Percentiles rank a stretch among this genome's conserved stretches.
Evolutionary conservation across 768 basidiomycete genomes (phyloP).

Genomic region (Tulasnella sp.): DNA sequence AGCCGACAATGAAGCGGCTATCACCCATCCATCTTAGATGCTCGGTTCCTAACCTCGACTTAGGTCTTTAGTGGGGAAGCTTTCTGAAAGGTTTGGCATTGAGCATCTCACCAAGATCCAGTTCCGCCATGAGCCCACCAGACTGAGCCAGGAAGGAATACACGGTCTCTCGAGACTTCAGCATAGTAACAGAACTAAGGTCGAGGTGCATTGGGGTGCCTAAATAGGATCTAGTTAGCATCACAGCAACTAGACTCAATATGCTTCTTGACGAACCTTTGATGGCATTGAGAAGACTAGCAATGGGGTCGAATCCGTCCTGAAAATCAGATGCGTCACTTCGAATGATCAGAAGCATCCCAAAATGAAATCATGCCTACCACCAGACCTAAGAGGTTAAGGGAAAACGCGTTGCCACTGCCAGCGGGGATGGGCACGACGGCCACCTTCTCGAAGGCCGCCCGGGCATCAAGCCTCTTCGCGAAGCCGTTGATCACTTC

Average conservation of each 20-base stretch:
- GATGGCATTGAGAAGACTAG: constrained; percentile 67
- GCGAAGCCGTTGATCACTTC: constrained; percentile 81
- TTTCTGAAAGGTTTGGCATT: background rate
- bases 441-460: constrained; percentile 54
- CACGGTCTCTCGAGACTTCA: constrained; percentile 39
- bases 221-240: constrained; percentile 27
- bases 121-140: constrained; percentile 75
- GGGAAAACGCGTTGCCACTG: constrained; percentile 66
- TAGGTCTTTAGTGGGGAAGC: background rate
- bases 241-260: background rate
- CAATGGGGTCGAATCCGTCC: constrained; percentile 63
- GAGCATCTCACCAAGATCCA: constrained; percentile 50
- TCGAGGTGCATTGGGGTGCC: constrained; percentile 70
- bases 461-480: constrained; percentile 48
- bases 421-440: constrained; percentile 75
- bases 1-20: constrained; percentile 65
- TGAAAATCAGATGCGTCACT: constrained; percentile 27
- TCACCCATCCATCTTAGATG: constrained; percentile 82
- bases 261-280: constrained; percentile 48
- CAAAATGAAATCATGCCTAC: constrained; percentile 32
- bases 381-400: constrained; percentile 66
- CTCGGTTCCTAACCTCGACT: constrained; percentile 47
- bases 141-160: constrained; percentile 81
- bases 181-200: constrained; percentile 67
- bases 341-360: background rate